phyloP scores from a whole-genome alignment of 371 early-diverging fungal species.

The Rhizopus delemar region DNA sequence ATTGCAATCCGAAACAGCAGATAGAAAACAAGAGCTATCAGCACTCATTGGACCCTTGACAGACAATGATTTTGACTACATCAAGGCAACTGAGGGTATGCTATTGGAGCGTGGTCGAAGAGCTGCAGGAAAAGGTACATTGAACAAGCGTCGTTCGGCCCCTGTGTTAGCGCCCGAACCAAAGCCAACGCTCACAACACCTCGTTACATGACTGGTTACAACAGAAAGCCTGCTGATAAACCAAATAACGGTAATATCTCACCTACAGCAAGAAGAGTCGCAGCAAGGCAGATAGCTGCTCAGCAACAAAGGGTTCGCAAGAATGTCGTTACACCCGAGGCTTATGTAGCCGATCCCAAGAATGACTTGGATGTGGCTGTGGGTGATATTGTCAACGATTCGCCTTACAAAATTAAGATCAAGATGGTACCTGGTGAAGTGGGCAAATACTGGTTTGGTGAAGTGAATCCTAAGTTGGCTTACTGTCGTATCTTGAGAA shows the following conservation, averaged over 20 bases:
- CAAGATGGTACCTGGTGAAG: slow-evolving; percentile 61
- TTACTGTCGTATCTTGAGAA: slow-evolving; percentile 70
- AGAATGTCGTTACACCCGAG: slow-evolving; percentile 20
- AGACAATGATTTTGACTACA: slow-evolving; percentile 23
- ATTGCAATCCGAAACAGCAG: slow-evolving; percentile 45
- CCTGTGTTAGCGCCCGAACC: slow-evolving; percentile 33
- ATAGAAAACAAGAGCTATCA: slow-evolving; percentile 51
- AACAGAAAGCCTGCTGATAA: slow-evolving; percentile 5
- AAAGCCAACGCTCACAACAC: slow-evolving; percentile 31
- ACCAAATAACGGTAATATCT: slow-evolving; percentile 12
- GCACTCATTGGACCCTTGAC: slow-evolving; percentile 35
- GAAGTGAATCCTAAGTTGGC: slow-evolving; percentile 69
- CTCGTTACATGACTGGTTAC: slow-evolving; percentile 29
- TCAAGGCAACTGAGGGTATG: slow-evolving; percentile 18
- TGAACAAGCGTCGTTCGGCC: slow-evolving; percentile 26
- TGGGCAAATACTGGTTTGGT: slow-evolving; percentile 76
- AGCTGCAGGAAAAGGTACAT: slow-evolving; percentile 9
- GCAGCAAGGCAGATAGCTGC: slow-evolving; percentile 16
- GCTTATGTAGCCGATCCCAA: slow-evolving; percentile 67
- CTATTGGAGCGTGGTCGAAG: slow-evolving; percentile 26
- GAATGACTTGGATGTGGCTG: slow-evolving; percentile 71
- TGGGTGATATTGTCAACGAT: slow-evolving; percentile 71
- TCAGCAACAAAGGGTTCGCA: slow-evolving; percentile 13
- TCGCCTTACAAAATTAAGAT: slow-evolving; percentile 46
- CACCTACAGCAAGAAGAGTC: slow-evolving; percentile 22